These are phyloP conservation scores for Aspergillus terreus DNA, from an alignment of 2,329 filamentous ascomycete species.

Conservation along the genomic window DNA sequence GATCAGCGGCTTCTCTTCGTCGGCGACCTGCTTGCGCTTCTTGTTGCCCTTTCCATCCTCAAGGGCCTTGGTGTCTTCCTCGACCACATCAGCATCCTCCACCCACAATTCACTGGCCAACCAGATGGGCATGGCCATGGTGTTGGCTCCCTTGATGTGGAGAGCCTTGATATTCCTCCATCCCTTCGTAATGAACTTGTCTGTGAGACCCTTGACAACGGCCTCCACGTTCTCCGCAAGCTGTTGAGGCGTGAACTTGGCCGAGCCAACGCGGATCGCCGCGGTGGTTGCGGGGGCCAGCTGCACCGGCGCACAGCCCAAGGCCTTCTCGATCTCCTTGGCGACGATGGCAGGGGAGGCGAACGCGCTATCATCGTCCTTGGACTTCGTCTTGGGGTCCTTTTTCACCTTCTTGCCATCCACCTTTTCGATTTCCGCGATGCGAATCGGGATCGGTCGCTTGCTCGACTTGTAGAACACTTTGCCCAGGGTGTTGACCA, in stretches of 20 bases:
- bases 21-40: constrained; percentile 44
- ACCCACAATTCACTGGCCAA: constrained; percentile 88
- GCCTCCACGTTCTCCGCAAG: constrained; percentile 76
- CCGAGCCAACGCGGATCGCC: constrained; percentile 73
- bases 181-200: constrained; percentile 77
- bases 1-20: constrained; percentile 26
- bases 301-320: constrained; percentile 74
- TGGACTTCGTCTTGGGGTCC: constrained; percentile 46
- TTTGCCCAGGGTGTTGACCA: constrained; percentile 81
- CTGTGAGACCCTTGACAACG: constrained; percentile 65
- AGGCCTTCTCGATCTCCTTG: constrained; percentile 73
- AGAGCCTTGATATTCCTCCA: constrained; percentile 83
- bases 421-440: constrained; percentile 62
- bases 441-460: constrained; percentile 76
- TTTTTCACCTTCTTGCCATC: constrained; percentile 59
- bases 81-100: constrained; percentile 69
- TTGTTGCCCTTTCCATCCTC: constrained; percentile 50
- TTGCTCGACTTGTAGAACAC: constrained; percentile 88
- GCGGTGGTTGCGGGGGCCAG: constrained; percentile 76
- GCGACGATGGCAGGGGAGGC: constrained; percentile 65
- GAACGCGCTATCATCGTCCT: constrained; percentile 45
- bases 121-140: constrained; percentile 90
- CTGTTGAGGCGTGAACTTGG: constrained; percentile 70
- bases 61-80: constrained; percentile 32
- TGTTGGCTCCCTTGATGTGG: constrained; percentile 87